Evolutionary conservation across 2,329 filamentous ascomycete species (phyloP).

Genomic region (Aspergillus calidoustus): DNA sequence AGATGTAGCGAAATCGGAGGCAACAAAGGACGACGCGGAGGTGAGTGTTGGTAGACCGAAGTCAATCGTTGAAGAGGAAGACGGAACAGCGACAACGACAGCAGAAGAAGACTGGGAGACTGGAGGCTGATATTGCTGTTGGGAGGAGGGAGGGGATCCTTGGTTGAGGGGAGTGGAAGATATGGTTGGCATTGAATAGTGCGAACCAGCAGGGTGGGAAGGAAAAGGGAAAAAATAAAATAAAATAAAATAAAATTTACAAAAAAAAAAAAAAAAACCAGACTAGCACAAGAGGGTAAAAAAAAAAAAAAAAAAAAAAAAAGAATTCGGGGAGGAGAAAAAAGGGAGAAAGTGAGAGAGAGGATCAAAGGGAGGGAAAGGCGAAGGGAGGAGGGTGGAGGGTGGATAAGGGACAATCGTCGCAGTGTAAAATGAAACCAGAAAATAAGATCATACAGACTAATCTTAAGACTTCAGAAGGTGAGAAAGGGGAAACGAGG

Average conservation of each 20-base stretch:
- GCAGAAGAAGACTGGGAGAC: conserved; percentile 28
- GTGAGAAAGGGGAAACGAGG: conserved; percentile 7
- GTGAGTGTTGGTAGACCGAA: conserved; percentile 25
- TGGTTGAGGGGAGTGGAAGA: conserved; percentile 43
- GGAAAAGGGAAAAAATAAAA: conserved; percentile 24
- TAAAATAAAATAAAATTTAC: conserved; percentile 23
- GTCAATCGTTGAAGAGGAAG: conserved; percentile 28
- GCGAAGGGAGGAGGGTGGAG: conserved; percentile 23
- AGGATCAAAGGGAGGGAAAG: conserved; percentile 17
- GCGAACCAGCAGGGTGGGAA: conserved; percentile 39
- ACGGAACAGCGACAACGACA: conserved; percentile 33
- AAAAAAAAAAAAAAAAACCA: conserved; percentile 14
- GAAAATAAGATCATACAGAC: conserved; percentile 25
- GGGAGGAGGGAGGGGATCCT: conserved; percentile 42
- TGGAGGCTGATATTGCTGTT: conserved; percentile 32
- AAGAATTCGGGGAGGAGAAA: conserved; percentile 15
- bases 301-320: conserved; percentile 20
- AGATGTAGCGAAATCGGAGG: conserved; percentile 22
- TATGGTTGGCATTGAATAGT: conserved; percentile 50
- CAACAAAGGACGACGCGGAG: conserved; percentile 20
- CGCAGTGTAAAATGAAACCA: conserved; percentile 15
- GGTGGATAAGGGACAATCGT: conserved; percentile 22
- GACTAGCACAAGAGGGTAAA: conserved; percentile 16
- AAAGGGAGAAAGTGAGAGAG: conserved; percentile 11
- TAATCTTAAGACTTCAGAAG: conserved; percentile 9